Conservation (phyloP, 768 basidiomycete species). For the Cystobasidium tubakii region DNA sequence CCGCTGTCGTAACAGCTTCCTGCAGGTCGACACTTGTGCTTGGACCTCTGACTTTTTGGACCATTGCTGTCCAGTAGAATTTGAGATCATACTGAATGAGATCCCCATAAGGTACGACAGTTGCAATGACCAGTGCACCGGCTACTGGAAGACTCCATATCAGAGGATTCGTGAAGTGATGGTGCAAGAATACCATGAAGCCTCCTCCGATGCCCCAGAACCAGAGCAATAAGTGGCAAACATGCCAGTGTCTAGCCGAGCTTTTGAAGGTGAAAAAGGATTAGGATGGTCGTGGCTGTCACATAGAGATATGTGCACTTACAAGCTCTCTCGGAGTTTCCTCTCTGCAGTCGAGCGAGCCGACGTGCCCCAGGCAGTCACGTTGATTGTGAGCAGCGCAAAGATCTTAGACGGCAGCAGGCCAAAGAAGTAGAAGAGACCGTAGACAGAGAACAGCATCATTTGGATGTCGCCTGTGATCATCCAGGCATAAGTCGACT, state of each 20-base stretch:
- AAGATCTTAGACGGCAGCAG: constrained; percentile 8
- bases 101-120: background rate
- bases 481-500: background rate
- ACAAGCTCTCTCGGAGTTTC: background rate
- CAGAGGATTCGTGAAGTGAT: background rate
- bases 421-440: constrained; percentile 4
- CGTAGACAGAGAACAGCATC: constrained; percentile 1
- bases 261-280: background rate
- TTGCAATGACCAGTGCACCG: background rate
- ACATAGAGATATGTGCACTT: too few species aligned
- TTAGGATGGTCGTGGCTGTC: too few species aligned
- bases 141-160: background rate
- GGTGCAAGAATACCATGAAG: background rate
- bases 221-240: background rate
- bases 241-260: background rate
- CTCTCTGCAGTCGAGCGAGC: background rate
- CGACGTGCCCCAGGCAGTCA: background rate
- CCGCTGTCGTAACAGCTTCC: background rate
- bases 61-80: background rate
- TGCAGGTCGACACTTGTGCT: background rate
- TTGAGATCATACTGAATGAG: background rate
- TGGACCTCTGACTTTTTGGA: background rate
- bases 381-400: background rate
- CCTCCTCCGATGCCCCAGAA: background rate
- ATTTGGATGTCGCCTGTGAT: background rate